Percentiles rank a stretch among this genome's conserved stretches.
Conservation (phyloP, 345 rosid genomes). For the Populus euphratica region DNA sequence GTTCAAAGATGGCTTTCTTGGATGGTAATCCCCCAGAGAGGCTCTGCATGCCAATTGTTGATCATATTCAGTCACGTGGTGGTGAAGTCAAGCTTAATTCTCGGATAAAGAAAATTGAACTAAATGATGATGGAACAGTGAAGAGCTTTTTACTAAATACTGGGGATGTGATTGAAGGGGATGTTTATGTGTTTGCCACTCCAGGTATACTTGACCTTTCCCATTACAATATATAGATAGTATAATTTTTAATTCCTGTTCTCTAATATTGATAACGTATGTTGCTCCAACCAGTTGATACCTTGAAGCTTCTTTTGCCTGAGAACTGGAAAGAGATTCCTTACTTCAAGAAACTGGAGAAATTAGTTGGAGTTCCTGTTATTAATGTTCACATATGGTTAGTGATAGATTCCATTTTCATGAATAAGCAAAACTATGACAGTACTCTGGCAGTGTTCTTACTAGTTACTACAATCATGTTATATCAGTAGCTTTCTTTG, state of each 20-base stretch:
- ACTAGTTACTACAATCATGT: background rate
- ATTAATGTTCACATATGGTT: constrained; percentile 96
- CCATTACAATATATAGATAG: background rate
- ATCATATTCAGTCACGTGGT: constrained; percentile 71
- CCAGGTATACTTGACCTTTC: constrained; percentile 54
- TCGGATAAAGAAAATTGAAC: constrained; percentile 73
- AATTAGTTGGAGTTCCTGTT: constrained; percentile 93
- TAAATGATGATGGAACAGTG: constrained; percentile 74
- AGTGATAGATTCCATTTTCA: constrained; percentile 34
- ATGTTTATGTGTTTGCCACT: constrained; percentile 80
- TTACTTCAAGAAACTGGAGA: constrained; percentile 81
- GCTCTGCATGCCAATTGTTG: constrained; percentile 79
- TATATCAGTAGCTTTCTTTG: background rate
- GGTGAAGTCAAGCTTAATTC: constrained; percentile 82
- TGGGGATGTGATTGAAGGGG: constrained; percentile 70
- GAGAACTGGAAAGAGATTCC: constrained; percentile 76
- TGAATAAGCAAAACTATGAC: background rate
- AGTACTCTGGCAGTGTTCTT: background rate
- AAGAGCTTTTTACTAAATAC: constrained; percentile 60
- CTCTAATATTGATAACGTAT: constrained; percentile 17
- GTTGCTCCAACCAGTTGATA: constrained; percentile 57
- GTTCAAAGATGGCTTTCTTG: constrained; percentile 96
- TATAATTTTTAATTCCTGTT: background rate
- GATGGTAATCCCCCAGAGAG: constrained; percentile 97
- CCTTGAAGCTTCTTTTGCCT: constrained; percentile 81